Percentiles rank a stretch among this genome's conserved stretches.
Evolutionary conservation across 805 yeast genomes (phyloP).

Genomic region (Cyberlindnera veronae): DNA sequence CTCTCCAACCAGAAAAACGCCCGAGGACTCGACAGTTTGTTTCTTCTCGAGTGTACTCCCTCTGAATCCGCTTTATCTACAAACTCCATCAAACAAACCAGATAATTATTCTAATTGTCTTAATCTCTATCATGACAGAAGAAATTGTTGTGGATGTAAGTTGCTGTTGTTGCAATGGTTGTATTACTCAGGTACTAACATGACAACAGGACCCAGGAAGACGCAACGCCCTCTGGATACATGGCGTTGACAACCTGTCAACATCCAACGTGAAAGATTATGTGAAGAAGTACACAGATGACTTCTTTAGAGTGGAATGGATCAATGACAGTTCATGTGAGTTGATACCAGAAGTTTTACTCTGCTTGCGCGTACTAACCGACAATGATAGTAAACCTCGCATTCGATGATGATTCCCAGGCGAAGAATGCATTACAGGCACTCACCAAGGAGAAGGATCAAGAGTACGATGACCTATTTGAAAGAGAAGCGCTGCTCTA

Average conservation of each 20-base stretch:
- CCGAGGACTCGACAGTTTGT: too few species aligned
- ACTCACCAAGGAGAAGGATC: constrained; percentile 11
- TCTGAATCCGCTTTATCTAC: too few species aligned
- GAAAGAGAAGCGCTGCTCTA: constrained; percentile 10
- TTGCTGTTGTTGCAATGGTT: background rate
- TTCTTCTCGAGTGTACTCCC: too few species aligned
- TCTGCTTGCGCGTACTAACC: background rate
- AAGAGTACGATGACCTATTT: constrained; percentile 4
- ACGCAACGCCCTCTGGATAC: constrained; percentile 21
- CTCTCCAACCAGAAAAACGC: too few species aligned
- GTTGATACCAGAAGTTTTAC: constrained; percentile 11
- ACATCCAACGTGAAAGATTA: constrained; percentile 22
- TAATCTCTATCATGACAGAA: constrained; percentile 11
- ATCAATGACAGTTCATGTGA: constrained; percentile 24
- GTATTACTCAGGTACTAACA: background rate
- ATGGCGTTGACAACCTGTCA: constrained; percentile 28
- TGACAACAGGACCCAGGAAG: constrained; percentile 14
- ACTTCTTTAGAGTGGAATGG: constrained; percentile 26
- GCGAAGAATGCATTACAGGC: constrained; percentile 16
- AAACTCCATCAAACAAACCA: too few species aligned
- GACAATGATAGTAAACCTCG: constrained; percentile 20
- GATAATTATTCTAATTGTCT: too few species aligned
- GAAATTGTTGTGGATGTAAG: constrained; percentile 24
- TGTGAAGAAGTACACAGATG: constrained; percentile 15
- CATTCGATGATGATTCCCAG: constrained; percentile 21